These are phyloP conservation scores for Fusarium odoratissimum DNA, from an alignment of 2,329 filamentous ascomycete genomes.

Conservation along the genomic window DNA sequence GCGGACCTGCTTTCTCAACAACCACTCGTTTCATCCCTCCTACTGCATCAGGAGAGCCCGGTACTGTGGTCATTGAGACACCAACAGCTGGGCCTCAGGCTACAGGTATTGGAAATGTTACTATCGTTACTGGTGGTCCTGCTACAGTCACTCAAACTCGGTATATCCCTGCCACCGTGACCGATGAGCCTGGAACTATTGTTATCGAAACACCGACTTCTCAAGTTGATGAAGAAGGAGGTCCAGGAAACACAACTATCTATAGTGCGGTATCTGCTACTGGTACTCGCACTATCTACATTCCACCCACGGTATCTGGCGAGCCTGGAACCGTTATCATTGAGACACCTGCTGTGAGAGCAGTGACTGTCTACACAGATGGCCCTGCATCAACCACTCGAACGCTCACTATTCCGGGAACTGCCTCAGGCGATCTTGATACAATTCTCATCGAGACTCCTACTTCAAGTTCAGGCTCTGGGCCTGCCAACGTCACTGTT, in stretches of 20 bases:
- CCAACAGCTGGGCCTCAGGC: constrained; percentile 10
- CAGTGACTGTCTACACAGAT: neutral
- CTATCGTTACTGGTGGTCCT: constrained; percentile 3
- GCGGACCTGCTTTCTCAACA: neutral
- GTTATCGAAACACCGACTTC: constrained; percentile 4
- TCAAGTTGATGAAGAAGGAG: neutral
- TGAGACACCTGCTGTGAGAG: neutral
- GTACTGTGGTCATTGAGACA: constrained; percentile 19
- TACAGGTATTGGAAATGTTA: constrained; percentile 9
- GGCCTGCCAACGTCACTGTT: constrained; percentile 4
- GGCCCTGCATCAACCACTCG: neutral
- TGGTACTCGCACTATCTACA: neutral
- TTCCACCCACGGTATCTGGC: neutral
- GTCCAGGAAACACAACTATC: neutral
- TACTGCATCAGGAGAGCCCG: neutral
- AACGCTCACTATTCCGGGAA: neutral
- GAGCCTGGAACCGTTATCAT: constrained; percentile 14
- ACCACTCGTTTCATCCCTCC: constrained; percentile 1
- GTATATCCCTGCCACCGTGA: constrained; percentile 1
- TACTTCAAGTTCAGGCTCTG: neutral
- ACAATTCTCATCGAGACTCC: constrained; percentile 13
- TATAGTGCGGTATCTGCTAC: neutral
- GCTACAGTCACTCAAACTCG: neutral
- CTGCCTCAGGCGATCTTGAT: neutral
- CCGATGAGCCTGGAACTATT: constrained; percentile 7